Conservation (phyloP, 116 monocot species). For the Dioscorea cayenensis region DNA sequence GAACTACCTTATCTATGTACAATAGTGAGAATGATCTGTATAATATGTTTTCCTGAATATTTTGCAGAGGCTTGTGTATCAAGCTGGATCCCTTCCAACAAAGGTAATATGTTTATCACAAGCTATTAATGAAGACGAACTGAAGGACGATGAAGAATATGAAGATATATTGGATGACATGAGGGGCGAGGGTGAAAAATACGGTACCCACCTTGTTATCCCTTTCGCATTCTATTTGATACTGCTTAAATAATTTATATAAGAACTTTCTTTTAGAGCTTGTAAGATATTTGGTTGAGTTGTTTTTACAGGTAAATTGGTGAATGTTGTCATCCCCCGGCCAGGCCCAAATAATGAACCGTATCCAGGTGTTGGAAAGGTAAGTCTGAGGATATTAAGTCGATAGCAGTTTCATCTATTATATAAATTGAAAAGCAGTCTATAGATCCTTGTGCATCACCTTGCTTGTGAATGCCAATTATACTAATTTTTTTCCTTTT, state of each 20-base stretch:
- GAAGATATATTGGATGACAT: conserved; percentile 84
- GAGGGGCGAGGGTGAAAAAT: conserved; percentile 65
- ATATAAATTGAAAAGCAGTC: too few relatives aligned
- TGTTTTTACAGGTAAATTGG: conserved; percentile 50
- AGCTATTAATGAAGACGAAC: conserved; percentile 52
- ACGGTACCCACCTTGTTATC: conserved; percentile 27
- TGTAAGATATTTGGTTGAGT: neutral
- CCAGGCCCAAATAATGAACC: conserved; percentile 51
- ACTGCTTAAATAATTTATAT: neutral
- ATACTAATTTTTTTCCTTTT: too few relatives aligned
- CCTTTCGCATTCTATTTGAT: neutral
- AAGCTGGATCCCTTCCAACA: conserved; percentile 63
- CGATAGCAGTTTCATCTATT: too few relatives aligned
- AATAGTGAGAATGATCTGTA: too few relatives aligned
- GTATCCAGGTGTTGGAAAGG: conserved; percentile 69
- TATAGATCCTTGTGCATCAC: too few relatives aligned
- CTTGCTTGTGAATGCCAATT: too few relatives aligned
- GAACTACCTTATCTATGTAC: too few relatives aligned
- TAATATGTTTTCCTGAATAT: neutral
- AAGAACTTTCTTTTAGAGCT: neutral
- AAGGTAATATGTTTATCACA: conserved; percentile 71
- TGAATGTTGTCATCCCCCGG: conserved; percentile 71
- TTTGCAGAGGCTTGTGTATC: conserved; percentile 56
- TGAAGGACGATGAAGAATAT: conserved; percentile 77
- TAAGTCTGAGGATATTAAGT: conserved; percentile 10